These are phyloP conservation scores for Croton setiger DNA, from an alignment of 441 rosid species.

Conservation along the genomic window DNA sequence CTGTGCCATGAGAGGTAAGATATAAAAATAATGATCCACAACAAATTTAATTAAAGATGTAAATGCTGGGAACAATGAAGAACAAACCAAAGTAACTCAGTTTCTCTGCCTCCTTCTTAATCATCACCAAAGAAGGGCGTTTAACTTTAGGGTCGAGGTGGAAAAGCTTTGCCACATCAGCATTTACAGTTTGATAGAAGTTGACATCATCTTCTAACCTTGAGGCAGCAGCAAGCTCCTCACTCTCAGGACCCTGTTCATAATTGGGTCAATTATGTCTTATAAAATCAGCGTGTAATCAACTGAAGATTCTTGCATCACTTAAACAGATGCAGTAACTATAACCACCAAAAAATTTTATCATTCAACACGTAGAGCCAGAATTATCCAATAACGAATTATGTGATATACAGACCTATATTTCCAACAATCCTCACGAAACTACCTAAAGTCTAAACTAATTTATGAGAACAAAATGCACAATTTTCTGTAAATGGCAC, in stretches of 20 bases:
- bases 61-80: neutral
- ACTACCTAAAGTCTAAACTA: neutral
- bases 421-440: neutral
- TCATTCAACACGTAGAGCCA: neutral
- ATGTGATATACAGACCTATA: too few species aligned
- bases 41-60: slow-evolving; percentile 6
- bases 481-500: neutral
- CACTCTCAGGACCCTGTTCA: slow-evolving; percentile 71
- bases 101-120: slow-evolving; percentile 79
- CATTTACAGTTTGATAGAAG: slow-evolving; percentile 83
- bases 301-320: neutral
- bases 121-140: slow-evolving; percentile 75
- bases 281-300: neutral
- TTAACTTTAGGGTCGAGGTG: slow-evolving; percentile 69
- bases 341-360: neutral
- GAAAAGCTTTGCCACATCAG: slow-evolving; percentile 89
- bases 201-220: slow-evolving; percentile 86
- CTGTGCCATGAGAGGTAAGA: slow-evolving; percentile 41
- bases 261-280: neutral
- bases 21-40: slow-evolving; percentile 15
- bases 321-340: neutral
- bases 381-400: neutral
- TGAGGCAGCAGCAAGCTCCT: slow-evolving; percentile 82
- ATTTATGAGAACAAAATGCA: neutral
- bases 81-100: slow-evolving; percentile 72